A percentile compares a stretch with the other conserved stretches of the same genome.
These are phyloP conservation scores for Tetrahymena elliotti DNA, from an alignment of 73 alveolate genomes.

Conservation along the genomic window DNA sequence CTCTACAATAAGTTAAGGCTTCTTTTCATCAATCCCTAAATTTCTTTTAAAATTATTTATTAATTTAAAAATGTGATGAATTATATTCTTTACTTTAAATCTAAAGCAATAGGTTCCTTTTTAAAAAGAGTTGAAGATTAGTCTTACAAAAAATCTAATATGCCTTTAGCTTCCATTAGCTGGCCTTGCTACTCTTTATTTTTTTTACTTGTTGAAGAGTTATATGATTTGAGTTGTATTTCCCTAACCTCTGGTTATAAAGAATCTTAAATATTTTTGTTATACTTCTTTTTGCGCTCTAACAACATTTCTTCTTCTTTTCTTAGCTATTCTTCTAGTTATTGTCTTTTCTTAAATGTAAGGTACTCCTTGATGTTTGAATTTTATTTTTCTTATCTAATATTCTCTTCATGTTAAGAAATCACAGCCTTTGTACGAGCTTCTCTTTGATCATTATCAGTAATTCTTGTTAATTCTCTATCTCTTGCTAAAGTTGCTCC, in stretches of 20 bases:
- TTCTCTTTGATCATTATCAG: constrained; percentile 34
- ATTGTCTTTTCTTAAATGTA: constrained; percentile 6
- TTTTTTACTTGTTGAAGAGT: constrained; percentile 32
- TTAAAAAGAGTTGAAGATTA: constrained; percentile 25
- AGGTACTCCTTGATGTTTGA: constrained; percentile 34
- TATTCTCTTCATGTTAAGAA: constrained; percentile 17
- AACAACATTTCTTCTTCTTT: constrained; percentile 39
- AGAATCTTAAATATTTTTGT: constrained; percentile 13
- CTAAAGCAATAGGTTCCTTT: constrained; percentile 27
- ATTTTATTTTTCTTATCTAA: constrained; percentile 29
- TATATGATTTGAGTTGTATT: constrained; percentile 28
- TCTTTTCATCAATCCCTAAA: not conserved
- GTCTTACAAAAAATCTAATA: constrained; percentile 33
- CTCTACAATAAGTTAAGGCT: not conserved
- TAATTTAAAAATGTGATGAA: not conserved
- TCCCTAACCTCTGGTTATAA: constrained; percentile 38
- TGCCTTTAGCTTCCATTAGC: constrained; percentile 33
- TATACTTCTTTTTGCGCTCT: constrained; percentile 16
- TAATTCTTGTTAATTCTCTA: constrained; percentile 29
- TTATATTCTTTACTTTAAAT: not conserved
- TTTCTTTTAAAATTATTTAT: not conserved
- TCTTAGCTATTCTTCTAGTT: constrained; percentile 26
- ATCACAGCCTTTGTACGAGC: constrained; percentile 3
- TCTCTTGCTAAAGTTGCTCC: constrained; percentile 27
- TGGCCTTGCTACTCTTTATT: constrained; percentile 37